Conservation (phyloP, 2,329 filamentous ascomycete genomes). For the Balansia obtecta region DNA sequence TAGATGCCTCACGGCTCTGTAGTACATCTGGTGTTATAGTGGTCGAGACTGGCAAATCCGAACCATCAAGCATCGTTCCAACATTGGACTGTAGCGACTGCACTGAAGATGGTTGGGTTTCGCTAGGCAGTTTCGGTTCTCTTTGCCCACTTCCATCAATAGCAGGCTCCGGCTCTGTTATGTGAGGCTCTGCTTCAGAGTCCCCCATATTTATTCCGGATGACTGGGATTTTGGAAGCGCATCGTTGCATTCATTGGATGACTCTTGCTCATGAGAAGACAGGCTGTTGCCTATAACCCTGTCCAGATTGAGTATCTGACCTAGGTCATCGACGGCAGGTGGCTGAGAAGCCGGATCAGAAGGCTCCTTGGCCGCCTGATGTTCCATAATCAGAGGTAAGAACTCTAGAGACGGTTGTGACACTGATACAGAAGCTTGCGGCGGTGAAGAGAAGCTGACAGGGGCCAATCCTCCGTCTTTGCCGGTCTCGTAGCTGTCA, state of each 20-base stretch:
- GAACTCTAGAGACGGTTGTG: background rate
- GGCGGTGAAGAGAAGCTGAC: background rate
- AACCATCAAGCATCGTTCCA: constrained; percentile 10
- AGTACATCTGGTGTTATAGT: constrained; percentile 11
- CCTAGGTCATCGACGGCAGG: constrained; percentile 10
- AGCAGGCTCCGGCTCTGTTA: background rate
- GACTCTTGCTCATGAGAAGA: background rate
- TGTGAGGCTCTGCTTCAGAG: background rate
- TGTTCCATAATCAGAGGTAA: background rate
- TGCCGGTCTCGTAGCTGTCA: constrained; percentile 8
- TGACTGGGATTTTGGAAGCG: background rate
- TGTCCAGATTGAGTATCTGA: constrained; percentile 9
- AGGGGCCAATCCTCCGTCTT: background rate
- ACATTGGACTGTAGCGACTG: constrained; percentile 12
- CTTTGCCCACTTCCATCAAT: constrained; percentile 1
- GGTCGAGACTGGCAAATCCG: constrained; percentile 9
- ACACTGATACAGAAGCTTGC: background rate
- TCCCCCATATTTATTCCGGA: background rate
- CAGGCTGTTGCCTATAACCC: background rate
- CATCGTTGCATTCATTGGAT: background rate
- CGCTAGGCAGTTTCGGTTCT: background rate
- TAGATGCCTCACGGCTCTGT: constrained; percentile 15
- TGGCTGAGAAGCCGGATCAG: background rate
- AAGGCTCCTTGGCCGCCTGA: background rate
- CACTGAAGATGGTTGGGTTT: constrained; percentile 11